phyloP scores from a whole-genome alignment of 768 basidiomycete species.

The Boletus tylopilopsis region DNA sequence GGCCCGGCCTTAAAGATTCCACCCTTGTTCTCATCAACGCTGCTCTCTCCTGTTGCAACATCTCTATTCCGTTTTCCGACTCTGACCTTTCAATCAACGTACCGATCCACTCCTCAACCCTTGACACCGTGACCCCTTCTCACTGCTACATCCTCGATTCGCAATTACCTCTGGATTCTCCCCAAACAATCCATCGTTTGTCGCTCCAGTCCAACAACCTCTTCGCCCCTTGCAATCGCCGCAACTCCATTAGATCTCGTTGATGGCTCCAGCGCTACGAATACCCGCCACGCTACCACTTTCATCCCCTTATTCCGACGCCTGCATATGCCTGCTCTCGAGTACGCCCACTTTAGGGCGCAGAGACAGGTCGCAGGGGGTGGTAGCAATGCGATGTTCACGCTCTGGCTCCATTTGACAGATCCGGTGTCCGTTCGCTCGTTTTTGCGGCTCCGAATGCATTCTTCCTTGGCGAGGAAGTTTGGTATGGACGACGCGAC shows the following conservation, averaged over 20 bases:
- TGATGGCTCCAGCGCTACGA: not conserved
- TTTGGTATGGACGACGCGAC: not conserved
- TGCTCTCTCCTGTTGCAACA: not conserved
- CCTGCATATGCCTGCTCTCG: conserved; percentile 11
- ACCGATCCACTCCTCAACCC: not conserved
- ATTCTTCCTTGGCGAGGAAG: not conserved
- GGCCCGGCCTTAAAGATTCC: not conserved
- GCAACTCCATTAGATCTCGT: not conserved
- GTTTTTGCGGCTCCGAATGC: not conserved
- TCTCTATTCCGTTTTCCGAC: not conserved
- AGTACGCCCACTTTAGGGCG: conserved; percentile 16
- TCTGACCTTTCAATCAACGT: not conserved
- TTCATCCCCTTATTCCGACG: not conserved
- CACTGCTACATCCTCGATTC: not conserved
- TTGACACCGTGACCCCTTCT: not conserved
- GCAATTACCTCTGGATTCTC: not conserved
- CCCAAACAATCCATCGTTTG: not conserved
- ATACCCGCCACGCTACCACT: not conserved
- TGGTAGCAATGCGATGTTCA: not conserved
- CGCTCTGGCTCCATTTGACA: not conserved
- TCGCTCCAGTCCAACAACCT: not conserved
- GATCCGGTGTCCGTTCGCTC: not conserved
- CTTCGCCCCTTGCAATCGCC: not conserved
- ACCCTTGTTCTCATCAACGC: not conserved
- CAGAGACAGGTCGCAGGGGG: conserved; percentile 9